Base-by-base conservation (phyloP, 345 rosid genomes). In the Populus alba region DNA sequence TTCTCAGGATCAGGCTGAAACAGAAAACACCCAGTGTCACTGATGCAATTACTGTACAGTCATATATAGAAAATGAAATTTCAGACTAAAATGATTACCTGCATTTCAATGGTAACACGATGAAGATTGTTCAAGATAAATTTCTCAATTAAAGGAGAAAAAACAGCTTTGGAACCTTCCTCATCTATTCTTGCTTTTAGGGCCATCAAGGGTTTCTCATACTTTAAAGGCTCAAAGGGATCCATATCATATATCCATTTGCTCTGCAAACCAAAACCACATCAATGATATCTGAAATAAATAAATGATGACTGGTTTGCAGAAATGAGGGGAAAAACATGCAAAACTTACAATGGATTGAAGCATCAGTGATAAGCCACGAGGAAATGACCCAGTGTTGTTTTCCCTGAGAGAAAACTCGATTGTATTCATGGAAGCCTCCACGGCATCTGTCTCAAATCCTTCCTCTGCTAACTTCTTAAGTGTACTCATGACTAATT, bases 211-310 rank as follows among this genome's bases (percentile, higher is more conserved):
- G 99, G 99, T 81, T 92, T 86, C 85, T 92, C 92, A 78, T 94
- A 96, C 81, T 90, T 96, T 71, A 96, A 84, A 66, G 99, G 99
- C 85, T 91, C 94, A 84, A 96, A 92, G 77, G 99, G 99, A 89
- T 94, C 88, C 97, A 90, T 86, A 82, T 94, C 99, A 86, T 96
- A 96, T 87, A 96, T 96, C 99, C 99, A 92, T 87, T 96, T 96
- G 47, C 95, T 91, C 98, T 93, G 75, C 38, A 75, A 77, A 68
- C 81, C 27, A 79, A 80, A 77, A 49, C 82, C 23, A 35, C 29
- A 81, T 49, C n/a, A 78, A 79, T 75, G 53, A 81, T 77, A 22
- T 37, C 17, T 61, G 29, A 73, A 22, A 78, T 73, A 49, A 33
- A 68, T 37, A 31, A 11, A 35, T 27, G 62, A 73, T 39, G 25